A percentile compares a stretch with the other conserved stretches of the same genome.
These are phyloP conservation scores for Lunularia cruciata DNA, from an alignment of 225 moss, liverwort and hornwort species.

Conservation along the genomic window DNA sequence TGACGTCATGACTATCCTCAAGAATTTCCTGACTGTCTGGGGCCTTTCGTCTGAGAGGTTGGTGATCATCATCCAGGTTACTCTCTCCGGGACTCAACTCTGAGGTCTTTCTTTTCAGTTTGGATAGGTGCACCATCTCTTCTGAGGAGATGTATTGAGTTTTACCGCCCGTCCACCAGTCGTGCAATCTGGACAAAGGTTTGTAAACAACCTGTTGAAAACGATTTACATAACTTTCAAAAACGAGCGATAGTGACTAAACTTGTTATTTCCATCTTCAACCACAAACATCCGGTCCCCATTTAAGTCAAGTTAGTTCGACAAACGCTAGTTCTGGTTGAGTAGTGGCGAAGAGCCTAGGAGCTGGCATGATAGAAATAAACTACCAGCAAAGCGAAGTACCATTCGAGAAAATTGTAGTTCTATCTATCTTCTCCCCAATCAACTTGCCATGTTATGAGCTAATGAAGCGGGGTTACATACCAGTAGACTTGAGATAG, in stretches of 20 bases:
- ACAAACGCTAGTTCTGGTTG: not conserved
- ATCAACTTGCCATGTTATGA: not conserved
- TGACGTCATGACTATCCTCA: conserved; percentile 6
- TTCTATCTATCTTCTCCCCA: not conserved
- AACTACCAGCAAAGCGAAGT: no score
- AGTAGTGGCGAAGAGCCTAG: no score
- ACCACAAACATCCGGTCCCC: not conserved
- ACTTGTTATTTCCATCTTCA: not conserved
- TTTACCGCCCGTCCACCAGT: conserved; percentile 12
- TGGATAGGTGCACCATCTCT: conserved; percentile 24
- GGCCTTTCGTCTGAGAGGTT: conserved; percentile 11
- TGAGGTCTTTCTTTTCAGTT: conserved; percentile 14
- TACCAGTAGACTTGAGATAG: conserved; percentile 55
- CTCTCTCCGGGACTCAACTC: not conserved
- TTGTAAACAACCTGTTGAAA: conserved; percentile 56
- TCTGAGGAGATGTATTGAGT: not conserved
- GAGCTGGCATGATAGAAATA: no score
- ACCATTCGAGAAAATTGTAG: no score
- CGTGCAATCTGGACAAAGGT: conserved; percentile 44
- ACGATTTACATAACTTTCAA: not conserved
- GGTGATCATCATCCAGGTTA: conserved; percentile 17
- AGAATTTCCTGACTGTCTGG: conserved; percentile 15
- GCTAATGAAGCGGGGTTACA: not conserved
- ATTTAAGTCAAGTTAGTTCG: not conserved
- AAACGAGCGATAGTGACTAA: not conserved